Evolutionary conservation across 192 early-diverging fungal genomes (phyloP), one percentile per base, ranked within the genome.

Genomic region (Cetraspora pellucida): DNA sequence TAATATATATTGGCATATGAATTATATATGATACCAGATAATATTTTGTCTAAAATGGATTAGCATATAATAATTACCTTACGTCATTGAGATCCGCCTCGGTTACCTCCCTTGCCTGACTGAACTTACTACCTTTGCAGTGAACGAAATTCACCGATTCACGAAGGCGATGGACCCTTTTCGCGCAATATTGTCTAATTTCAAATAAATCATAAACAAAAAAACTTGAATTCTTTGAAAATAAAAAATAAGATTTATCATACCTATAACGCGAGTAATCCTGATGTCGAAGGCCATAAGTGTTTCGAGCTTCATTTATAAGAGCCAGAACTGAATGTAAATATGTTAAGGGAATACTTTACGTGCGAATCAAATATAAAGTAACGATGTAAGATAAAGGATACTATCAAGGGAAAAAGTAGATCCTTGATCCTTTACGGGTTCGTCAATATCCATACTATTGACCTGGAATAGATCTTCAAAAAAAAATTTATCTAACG

Each of bases 221-320:
- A 37, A 52, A 72, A 28, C 19, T 21, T n/a, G 17, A n/a, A 23
- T 37, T 1, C 0, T 19, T 28, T 50, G 46, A 10, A 50, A 7
- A 50, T 25, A 7, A 30, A 10, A 28, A 66, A 16, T 59, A n/a
- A n/a, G n/a, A n/a, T n/a, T 25, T 25, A 66, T 54, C 44, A 50
- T 82, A 88, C 87, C 89, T 80, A 79, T 95, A 95, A 11, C 92
- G 88, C 28, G 88, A 81, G 68, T 94, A 93, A 76, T 95, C 94
- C 72, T 93, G 86, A 64, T 93, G 93, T 72, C 93, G 85, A 25
- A 95, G 79, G 25, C 94, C 94, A 81, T 94, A 90, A 47, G 87
- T 87, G 78, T 89, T 89, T 46, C 94, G 83, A 13, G 87, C 87
- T n/a, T 93, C 91, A 76, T 85, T 86, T 2, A 82, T 85, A 37